Base-by-base conservation (phyloP, 768 basidiomycete species). In the Leccinum sublutescens region DNA sequence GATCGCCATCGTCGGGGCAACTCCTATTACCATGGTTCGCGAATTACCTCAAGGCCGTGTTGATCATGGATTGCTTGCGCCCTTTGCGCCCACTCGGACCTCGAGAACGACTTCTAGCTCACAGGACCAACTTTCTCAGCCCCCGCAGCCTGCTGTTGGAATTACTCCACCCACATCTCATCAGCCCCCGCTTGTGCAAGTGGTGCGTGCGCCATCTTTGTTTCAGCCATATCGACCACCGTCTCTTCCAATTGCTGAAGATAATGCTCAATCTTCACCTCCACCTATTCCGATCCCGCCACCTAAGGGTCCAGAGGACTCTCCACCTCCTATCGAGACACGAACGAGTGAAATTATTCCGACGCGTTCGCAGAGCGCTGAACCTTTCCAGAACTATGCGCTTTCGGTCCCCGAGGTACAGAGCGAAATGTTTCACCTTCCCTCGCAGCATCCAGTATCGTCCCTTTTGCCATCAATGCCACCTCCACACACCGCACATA, bases 1-100 rank as follows among this genome's bases (percentile, higher is more conserved):
- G 52, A 73, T 73, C 17, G 64, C 72, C 25, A 63, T 73, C 19
- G 68, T 73, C 11, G 69, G 66, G 27, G 69, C 72, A 51, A 75
- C 72, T 21, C 72, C 72, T 4, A 21, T 65, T 19, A 45, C 64
- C 14, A 38, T 55, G 15, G 21, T 52, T 25, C 60, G 57, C 21
- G 65, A 75, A 9, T 55, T 73, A n/a, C 71, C 72, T 10, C 61
- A 65, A 8, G 51, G 52, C 38, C 63, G 55, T 36, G 56, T 73
- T 38, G 63, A 73, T 56, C 58, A 64, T 54, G 40, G 54, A 27
- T 50, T 75, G 2, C 69, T 73, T 45, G 68, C 57, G 0, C 72
- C 71, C 15, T 63, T 72, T 29, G 62, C 71, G 6, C 66, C 72
- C n/a, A 49, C 66, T 43, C 64, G 68, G 27, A 45, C 14, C 2